These are phyloP conservation scores for Smallanthus sonchifolius DNA, from an alignment of 129 eudicot species.

Conservation along the genomic window DNA sequence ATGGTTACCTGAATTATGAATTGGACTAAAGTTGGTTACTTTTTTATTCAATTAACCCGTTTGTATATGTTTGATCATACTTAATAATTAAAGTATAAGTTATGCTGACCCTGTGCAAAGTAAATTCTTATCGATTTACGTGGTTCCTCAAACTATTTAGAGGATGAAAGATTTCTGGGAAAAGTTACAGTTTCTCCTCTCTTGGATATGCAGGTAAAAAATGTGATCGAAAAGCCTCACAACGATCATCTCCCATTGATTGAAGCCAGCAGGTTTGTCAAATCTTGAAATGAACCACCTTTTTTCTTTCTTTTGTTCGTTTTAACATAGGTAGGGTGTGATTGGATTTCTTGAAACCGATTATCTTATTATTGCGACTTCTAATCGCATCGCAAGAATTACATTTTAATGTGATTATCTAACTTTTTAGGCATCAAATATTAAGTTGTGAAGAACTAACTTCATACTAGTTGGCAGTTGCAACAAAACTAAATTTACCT, in stretches of 20 bases:
- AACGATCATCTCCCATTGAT: slow-evolving; percentile 93
- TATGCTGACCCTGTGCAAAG: background rate
- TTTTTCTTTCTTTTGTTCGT: background rate
- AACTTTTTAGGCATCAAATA: background rate
- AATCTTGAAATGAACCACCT: background rate
- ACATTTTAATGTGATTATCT: background rate
- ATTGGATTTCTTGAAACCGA: background rate
- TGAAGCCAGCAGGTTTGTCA: slow-evolving; percentile 94
- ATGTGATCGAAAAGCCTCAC: slow-evolving; percentile 94
- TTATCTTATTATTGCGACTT: background rate
- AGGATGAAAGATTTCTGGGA: background rate
- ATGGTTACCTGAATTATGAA: background rate
- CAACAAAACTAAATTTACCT: background rate
- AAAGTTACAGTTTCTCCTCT: background rate
- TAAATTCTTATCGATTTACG: background rate
- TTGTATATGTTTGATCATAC: background rate
- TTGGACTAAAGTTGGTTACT: background rate
- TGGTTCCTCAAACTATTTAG: background rate
- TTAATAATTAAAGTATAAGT: background rate
- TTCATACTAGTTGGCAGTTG: background rate
- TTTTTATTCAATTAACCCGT: background rate
- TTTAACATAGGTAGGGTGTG: background rate
- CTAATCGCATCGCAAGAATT: background rate
- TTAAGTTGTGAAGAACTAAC: background rate
- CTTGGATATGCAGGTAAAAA: slow-evolving; percentile 67